phyloP scores from a whole-genome alignment of 139 green algal species.

The Chlorella sp. region DNA sequence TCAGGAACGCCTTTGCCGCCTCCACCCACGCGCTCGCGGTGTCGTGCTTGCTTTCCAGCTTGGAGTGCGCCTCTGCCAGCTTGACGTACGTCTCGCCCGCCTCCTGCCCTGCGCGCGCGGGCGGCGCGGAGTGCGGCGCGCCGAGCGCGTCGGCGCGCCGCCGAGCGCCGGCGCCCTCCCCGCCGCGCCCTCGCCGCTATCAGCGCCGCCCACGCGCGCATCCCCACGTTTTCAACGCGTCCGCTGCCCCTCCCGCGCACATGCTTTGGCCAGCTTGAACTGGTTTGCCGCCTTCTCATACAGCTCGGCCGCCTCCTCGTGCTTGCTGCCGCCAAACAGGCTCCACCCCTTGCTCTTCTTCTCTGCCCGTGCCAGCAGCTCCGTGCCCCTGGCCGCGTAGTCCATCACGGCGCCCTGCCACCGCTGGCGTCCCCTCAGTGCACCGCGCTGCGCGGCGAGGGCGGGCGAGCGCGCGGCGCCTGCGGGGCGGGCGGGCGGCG shows the following conservation, averaged over 20 bases:
- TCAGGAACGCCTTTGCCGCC: constrained; percentile 83
- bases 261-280: constrained; percentile 94
- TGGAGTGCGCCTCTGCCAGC: constrained; percentile 81
- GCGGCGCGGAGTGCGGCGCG: too few relatives aligned
- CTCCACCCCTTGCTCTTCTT: constrained; percentile 88
- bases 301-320: constrained; percentile 94
- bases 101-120: constrained; percentile 56
- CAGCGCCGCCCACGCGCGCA: too few relatives aligned
- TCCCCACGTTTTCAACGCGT: too few relatives aligned
- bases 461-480: too few relatives aligned
- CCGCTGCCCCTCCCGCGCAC: too few relatives aligned
- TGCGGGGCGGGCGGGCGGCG: too few relatives aligned
- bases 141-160: too few relatives aligned
- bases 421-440: too few relatives aligned
- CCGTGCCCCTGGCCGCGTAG: constrained; percentile 40
- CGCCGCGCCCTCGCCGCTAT: too few relatives aligned
- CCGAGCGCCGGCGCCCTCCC: too few relatives aligned
- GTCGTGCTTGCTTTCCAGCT: constrained; percentile 91
- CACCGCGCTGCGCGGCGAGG: too few relatives aligned
- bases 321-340: constrained; percentile 84
- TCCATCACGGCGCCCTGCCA: constrained; percentile 11
- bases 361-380: constrained; percentile 69
- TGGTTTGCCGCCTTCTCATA: constrained; percentile 92
- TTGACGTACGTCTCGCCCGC: constrained; percentile 77
- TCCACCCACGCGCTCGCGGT: constrained; percentile 84